Percentiles rank a stretch among this genome's conserved stretches.
phyloP scores from a whole-genome alignment of 148 eudicot species.

The Cornus controversa region DNA sequence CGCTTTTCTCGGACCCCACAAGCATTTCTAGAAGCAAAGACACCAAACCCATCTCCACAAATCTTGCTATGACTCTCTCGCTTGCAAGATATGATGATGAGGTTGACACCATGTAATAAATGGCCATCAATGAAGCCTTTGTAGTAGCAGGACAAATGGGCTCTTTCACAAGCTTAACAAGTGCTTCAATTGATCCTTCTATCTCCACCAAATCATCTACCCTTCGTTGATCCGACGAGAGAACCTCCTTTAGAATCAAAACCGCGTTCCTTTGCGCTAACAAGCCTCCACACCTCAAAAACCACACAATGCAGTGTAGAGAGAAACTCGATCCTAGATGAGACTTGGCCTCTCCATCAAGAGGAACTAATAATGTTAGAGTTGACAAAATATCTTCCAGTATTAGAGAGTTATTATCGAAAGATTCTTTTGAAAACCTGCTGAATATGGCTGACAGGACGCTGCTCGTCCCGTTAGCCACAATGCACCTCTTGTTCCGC shows the following conservation, averaged over 20 bases:
- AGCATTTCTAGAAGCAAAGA: constrained; percentile 57
- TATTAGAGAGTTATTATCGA: constrained; percentile 15
- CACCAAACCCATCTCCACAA: constrained; percentile 44
- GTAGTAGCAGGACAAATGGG: constrained; percentile 60
- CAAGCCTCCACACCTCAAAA: constrained; percentile 42
- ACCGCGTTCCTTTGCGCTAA: constrained; percentile 48
- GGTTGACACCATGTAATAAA: constrained; percentile 42
- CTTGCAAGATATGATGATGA: constrained; percentile 7
- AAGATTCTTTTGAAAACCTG: constrained; percentile 25
- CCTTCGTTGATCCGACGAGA: constrained; percentile 18
- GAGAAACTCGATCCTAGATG: constrained; percentile 32
- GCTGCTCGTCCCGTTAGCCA: constrained; percentile 28
- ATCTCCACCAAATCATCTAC: constrained; percentile 26
- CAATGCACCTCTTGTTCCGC: constrained; percentile 46
- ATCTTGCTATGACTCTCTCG: constrained; percentile 13
- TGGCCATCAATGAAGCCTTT: constrained; percentile 52
- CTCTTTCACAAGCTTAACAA: constrained; percentile 58
- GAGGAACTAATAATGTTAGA: constrained; percentile 33
- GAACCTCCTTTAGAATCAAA: constrained; percentile 37
- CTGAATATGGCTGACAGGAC: constrained; percentile 39
- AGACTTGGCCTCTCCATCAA: constrained; percentile 30
- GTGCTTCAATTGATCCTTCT: constrained; percentile 46
- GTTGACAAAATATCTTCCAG: constrained; percentile 47
- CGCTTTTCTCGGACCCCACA: constrained; percentile 51
- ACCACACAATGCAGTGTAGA: constrained; percentile 43